phyloP scores from a whole-genome alignment of 2,329 filamentous ascomycete species.

The Fusarium xyrophilum region DNA sequence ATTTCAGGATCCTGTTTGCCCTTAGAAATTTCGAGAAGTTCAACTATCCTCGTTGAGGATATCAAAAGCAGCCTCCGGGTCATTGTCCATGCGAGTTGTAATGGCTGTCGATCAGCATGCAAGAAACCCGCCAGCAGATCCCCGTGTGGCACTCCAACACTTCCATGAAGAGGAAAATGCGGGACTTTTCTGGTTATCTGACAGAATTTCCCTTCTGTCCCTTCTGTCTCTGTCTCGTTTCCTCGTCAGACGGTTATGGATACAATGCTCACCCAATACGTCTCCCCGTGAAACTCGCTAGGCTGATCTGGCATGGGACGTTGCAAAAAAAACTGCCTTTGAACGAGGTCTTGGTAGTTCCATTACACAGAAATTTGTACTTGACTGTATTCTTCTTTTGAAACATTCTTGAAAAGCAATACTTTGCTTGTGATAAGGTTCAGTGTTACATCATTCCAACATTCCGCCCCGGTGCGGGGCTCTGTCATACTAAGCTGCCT shows the following conservation, averaged over 20 bases:
- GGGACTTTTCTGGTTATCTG: conserved; percentile 2
- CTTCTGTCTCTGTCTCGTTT: neutral
- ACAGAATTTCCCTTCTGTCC: neutral
- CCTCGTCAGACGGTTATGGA: conserved; percentile 15
- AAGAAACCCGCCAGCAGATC: conserved; percentile 6
- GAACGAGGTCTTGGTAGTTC: conserved; percentile 11
- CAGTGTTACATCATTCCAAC: conserved; percentile 18
- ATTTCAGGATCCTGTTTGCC: neutral
- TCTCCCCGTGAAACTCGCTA: neutral
- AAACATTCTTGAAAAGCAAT: neutral
- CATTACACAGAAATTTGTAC: conserved; percentile 17
- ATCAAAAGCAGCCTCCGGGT: neutral
- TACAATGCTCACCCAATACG: conserved; percentile 2
- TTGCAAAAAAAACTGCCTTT: conserved; percentile 12
- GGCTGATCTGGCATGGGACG: neutral
- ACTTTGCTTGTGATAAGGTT: conserved; percentile 11
- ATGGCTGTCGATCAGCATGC: conserved; percentile 7
- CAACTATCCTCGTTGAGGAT: neutral
- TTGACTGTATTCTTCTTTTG: neutral
- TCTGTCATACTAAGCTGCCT: conserved; percentile 23
- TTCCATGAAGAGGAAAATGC: neutral
- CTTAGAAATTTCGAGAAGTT: neutral
- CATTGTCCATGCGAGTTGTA: neutral
- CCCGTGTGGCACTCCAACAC: conserved; percentile 4
- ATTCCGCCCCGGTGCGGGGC: conserved; percentile 6